phyloP scores from a whole-genome alignment of 257 asterid species.

The Datura wrightii region DNA sequence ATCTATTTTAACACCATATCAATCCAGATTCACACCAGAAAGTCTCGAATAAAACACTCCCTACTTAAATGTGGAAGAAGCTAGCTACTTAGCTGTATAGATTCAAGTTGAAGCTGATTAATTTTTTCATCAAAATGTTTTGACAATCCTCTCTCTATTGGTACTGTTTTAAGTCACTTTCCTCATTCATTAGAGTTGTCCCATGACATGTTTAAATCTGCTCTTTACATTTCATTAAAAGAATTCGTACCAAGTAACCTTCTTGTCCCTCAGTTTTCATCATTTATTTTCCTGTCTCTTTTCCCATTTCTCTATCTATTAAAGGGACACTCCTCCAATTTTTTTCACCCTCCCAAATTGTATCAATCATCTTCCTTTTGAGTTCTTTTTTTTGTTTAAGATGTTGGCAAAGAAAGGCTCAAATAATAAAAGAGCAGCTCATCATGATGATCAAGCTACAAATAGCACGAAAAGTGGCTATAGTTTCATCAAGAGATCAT shows the following conservation, averaged over 20 bases:
- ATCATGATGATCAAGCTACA: neutral
- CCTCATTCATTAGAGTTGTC: constrained; percentile 12
- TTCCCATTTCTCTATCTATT: constrained; percentile 22
- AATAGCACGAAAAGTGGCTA: neutral
- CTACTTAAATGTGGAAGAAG: too few species aligned
- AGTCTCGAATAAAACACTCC: too few species aligned
- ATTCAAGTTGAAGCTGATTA: neutral
- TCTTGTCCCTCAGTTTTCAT: constrained; percentile 30
- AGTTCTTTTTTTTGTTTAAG: neutral
- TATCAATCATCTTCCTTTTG: neutral
- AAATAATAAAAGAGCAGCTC: neutral
- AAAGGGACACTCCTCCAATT: constrained; percentile 27
- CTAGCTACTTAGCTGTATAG: neutral
- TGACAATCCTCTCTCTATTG: neutral
- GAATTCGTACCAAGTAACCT: neutral
- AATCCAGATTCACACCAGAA: too few species aligned
- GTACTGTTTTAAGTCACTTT: constrained; percentile 21
- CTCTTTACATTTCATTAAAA: neutral
- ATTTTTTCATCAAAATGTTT: neutral
- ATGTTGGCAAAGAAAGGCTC: constrained; percentile 18
- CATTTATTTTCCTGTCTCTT: constrained; percentile 21
- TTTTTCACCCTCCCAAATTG: neutral
- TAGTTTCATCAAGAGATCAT: constrained; percentile 35
- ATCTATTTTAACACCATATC: too few species aligned
- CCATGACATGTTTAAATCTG: neutral